Evolutionary conservation across 2,329 filamentous ascomycete genomes (phyloP), one percentile per base, ranked within the genome.

Genomic region (Orbilia ellipsospora): DNA sequence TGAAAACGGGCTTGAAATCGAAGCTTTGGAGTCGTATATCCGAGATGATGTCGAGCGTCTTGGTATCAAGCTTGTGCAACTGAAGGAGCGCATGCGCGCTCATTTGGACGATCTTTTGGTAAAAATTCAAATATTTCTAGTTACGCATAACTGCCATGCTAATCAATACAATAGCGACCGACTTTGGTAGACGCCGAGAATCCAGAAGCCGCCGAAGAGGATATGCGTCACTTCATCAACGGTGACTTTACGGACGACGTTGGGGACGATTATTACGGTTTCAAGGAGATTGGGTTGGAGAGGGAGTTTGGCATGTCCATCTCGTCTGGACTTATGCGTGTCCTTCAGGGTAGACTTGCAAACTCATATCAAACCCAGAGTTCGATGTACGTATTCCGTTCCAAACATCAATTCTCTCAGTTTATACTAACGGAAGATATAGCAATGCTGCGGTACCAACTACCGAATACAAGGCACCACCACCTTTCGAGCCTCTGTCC

Each of bases 221-320:
- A 94, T 78, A 97, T 93, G 82, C 95, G 99, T 78, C 95, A 98
- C 81, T 99, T 98, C 79, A 90, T 97, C 56, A 93, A 92, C 54
- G 95, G 95, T 77, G 95, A 99, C 82, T 99, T 99, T 82, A 95
- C 95, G 0, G 95, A 97, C 81, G 95, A 99, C 79, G 91, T 99
- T 12, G 94, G 94, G 76, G 95, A 99, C 84, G 95, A 99, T 83
- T 99, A 97, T 87, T 99, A 99, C 80, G 95, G 95, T 28, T 98
- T 99, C 87, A 94, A 93, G 81, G 94, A 96, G 74, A 88, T 99
- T 54, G 95, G 95, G 51, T 87, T 99, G 70, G 93, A 97, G 80
- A 90, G 90, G 79, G 95, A 99, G 81, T 91, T 98, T 81, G 94
- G 94, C 16, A 86, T 95, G 77, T 90, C 94, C 36, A 91, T 91